Evolutionary conservation across 495 filamentous ascomycete species (phyloP), one percentile per base, ranked within the genome.

Genomic region (Ascobolus immersus): DNA sequence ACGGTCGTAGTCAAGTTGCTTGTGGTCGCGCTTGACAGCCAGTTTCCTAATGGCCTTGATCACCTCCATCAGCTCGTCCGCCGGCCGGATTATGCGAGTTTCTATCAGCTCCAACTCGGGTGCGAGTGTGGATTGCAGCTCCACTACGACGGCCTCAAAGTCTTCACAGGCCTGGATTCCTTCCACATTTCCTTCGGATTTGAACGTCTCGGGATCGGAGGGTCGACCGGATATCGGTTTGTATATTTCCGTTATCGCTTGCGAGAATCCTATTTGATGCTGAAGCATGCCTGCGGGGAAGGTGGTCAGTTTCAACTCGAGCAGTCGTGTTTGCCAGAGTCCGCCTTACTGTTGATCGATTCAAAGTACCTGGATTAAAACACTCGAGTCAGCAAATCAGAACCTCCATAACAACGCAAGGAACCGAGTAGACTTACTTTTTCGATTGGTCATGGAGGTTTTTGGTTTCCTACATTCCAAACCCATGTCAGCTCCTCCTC

Each of bases 81-180:
- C 84, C n/a, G 86, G 86, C 41, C 70, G 71, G 43, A 99, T 78
- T 13, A 99, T 68, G 41, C 86, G 65, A 34, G 63, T 73, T 44
- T 94, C 78, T 44, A 99, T 94, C 81, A 94, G 89, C 52, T 99
- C 86, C 34, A 94, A 62, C 54, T 99, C 86, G 2, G 86, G 86
- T 18, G 69, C 62, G 21, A 99, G 59, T 0, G 77, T 80, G 27
- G 76, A 75, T 50, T 91, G 78, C 27, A 99, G 60, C 36, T 94
- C 89, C 36, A 69, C 67, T 33, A 94, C 84, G 38, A 94, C 78
- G 10, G 57, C 61, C 57, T 94, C 78, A 54, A 94, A 99, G 54
- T 99, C 80, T 52, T 92, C 81, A 52, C 89, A 99, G 17, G 86
- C 86, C 39, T 66, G 59, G 44, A 99, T 94, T 17, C 86, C 86